Base-by-base conservation (phyloP, 1,139 yeast species). In the Scheffersomyces lignicola region DNA sequence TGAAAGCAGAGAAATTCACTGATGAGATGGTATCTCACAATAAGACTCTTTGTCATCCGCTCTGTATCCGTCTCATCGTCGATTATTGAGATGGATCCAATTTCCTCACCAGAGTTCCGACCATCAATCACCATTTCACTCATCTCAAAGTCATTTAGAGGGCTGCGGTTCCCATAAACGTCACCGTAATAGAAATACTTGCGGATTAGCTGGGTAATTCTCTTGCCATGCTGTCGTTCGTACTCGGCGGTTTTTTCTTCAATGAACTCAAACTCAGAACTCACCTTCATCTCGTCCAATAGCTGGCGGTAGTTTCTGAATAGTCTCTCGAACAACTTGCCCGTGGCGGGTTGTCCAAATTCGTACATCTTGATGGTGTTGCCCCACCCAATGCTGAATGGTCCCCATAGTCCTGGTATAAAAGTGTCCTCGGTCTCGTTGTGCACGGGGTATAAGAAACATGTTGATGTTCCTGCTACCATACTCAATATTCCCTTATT, bases 391-490 rank as follows among this genome's bases (percentile, higher is more conserved):
- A 62, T 41, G 45, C 48, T 24, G 45, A 69, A 78, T 0, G 83
- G 83, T 0, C 83, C 83, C 83, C 83, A 78, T 3, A 76, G 54
- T 0, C 82, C 82, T 0, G 59, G 52, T 2, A 65, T 49, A 18
- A 58, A 52, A 1, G 29, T 30, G 1, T 33, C 24, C 5, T 27
- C 17, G 1, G 29, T 20, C 1, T 36, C 34, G 3, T 58, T 51
- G 7, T 6, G 9, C 6, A 10, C 4, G 1, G 67, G 62, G 7
- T 67, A 47, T 3, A 78, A 45, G 40, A 65, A 76, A 42, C 84
- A 78, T 0, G 83, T 77, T 5, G 82, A 76, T 0, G 83, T 78
- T 0, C 83, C 83, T 1, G 83, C 83, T 7, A 76, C 70, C 73
- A 77, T 68, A 2, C 76, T 61, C 13, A 76, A 43, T 23, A 23